phyloP scores from a whole-genome alignment of 1,284 basidiomycete species.

The Mycosarcoma maydis region DNA sequence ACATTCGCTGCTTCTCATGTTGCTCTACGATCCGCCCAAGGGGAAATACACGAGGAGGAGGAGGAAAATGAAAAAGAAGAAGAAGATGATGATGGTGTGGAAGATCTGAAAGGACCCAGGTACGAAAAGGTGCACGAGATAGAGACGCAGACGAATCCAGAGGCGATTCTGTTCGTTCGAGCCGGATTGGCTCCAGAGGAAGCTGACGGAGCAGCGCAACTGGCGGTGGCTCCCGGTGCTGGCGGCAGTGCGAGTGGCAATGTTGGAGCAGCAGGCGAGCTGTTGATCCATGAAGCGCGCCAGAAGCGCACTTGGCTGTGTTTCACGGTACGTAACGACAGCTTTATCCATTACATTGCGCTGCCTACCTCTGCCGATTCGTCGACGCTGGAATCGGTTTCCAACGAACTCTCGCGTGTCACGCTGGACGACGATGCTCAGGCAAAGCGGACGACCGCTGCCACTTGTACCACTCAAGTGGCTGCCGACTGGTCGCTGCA shows the following conservation, averaged over 20 bases:
- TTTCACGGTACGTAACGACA: constrained; percentile 53
- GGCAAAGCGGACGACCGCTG: neutral
- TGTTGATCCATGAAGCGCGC: constrained; percentile 16
- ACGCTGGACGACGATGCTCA: neutral
- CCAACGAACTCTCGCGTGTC: neutral
- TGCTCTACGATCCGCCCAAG: too few species aligned
- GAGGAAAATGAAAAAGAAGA: constrained; percentile 6
- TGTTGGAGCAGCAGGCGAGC: constrained; percentile 8
- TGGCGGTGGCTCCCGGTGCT: neutral
- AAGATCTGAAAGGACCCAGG: constrained; percentile 25
- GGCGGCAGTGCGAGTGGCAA: neutral
- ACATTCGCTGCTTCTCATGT: neutral
- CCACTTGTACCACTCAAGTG: neutral
- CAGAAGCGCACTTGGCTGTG: constrained; percentile 51
- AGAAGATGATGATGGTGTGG: constrained; percentile 19
- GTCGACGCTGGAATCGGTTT: too few species aligned
- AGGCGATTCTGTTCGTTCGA: constrained; percentile 56
- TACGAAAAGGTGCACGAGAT: constrained; percentile 47
- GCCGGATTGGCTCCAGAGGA: constrained; percentile 23
- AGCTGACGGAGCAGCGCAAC: neutral
- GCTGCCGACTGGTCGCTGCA: constrained; percentile 35
- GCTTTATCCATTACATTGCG: constrained; percentile 55
- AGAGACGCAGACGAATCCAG: constrained; percentile 54
- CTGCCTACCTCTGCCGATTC: constrained; percentile 41
- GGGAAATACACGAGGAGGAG: too few species aligned